These are phyloP conservation scores for Phytophthora pini DNA, from an alignment of 352 stramenopile species.

Conservation along the genomic window DNA sequence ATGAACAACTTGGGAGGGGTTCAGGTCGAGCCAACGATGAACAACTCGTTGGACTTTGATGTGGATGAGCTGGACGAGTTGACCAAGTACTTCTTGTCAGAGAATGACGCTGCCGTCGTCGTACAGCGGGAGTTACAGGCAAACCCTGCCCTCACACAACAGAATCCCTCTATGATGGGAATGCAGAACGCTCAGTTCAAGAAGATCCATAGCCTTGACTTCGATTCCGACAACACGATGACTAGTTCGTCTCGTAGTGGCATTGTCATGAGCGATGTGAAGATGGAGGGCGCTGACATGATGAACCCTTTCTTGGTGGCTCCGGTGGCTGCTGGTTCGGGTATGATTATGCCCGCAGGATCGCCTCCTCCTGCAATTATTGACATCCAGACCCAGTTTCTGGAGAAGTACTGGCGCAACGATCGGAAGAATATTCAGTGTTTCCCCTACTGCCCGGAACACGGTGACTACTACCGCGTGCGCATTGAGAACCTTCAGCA, in stretches of 20 bases:
- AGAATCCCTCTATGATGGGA: conserved; percentile 11
- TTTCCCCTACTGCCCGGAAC: conserved; percentile 90
- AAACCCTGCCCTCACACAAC: conserved; percentile 17
- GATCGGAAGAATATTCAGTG: conserved; percentile 94
- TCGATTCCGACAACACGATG: conserved; percentile 54
- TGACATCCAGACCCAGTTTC: conserved; percentile 82
- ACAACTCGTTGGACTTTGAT: conserved; percentile 69
- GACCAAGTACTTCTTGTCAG: conserved; percentile 74
- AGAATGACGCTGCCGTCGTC: conserved; percentile 48
- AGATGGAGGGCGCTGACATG: conserved; percentile 45
- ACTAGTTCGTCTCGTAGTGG: conserved; percentile 31
- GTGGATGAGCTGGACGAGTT: conserved; percentile 78
- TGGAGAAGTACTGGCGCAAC: conserved; percentile 93
- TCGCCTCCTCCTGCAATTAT: conserved; percentile 54
- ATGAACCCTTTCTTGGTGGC: conserved; percentile 61
- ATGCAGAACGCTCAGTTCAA: conserved; percentile 43
- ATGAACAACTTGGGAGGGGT: conserved; percentile 13
- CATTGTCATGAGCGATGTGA: conserved; percentile 27
- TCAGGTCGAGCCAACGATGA: conserved; percentile 42
- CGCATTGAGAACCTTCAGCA: conserved; percentile 88
- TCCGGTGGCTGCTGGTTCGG: conserved; percentile 6
- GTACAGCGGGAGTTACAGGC: conserved; percentile 41
- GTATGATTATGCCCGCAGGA: conserved; percentile 22
- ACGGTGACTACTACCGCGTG: conserved; percentile 91
- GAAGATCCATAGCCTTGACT: conserved; percentile 84